phyloP scores from a whole-genome alignment of 208 protist genomes.

The Herpetomonas muscarum region DNA sequence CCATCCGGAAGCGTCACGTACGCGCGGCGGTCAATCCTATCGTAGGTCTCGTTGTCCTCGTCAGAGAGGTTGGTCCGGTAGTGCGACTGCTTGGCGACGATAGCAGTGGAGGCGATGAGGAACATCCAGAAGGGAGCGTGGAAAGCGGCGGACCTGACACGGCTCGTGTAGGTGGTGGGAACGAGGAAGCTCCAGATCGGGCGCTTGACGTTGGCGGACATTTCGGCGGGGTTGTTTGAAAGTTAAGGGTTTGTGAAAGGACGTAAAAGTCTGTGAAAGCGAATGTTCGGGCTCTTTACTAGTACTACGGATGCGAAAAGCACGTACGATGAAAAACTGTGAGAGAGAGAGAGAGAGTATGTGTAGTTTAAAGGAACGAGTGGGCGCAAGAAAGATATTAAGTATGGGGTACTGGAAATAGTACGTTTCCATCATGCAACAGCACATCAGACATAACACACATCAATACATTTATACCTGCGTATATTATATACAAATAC shows the following conservation, averaged over 20 bases:
- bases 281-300: no score
- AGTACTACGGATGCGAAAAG: no score
- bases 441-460: constrained; percentile 4
- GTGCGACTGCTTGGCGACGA: constrained; percentile 81
- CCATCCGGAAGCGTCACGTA: constrained; percentile 90
- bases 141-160: constrained; percentile 62
- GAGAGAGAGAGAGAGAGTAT: no score
- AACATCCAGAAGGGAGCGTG: constrained; percentile 75
- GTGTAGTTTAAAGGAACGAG: no score
- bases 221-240: constrained; percentile 5
- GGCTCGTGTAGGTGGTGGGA: constrained; percentile 68
- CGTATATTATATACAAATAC: constrained; percentile 6
- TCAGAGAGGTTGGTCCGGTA: constrained; percentile 79
- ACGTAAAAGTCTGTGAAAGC: constrained; percentile 1
- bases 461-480: no score
- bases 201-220: constrained; percentile 58
- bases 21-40: constrained; percentile 85
- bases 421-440: background rate
- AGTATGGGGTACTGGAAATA: no score
- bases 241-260: background rate
- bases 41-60: constrained; percentile 74
- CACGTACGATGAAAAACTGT: no score
- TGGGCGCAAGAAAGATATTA: no score
- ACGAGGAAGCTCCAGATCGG: constrained; percentile 74
- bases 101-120: constrained; percentile 51